phyloP scores from a whole-genome alignment of 2,329 filamentous ascomycete species.

The Elsinoe australis region DNA sequence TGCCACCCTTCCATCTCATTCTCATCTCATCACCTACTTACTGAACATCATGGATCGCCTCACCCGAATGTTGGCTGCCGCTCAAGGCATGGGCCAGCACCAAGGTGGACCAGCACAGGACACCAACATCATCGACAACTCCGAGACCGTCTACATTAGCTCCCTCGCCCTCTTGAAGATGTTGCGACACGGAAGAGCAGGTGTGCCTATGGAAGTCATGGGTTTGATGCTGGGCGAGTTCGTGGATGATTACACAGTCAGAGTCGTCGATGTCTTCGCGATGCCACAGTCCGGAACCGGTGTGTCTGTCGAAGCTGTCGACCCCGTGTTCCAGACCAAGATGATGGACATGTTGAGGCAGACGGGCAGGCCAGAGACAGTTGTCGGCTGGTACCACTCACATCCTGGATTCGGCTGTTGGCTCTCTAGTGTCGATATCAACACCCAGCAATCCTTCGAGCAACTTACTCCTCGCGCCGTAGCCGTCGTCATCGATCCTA shows the following conservation, averaged over 20 bases:
- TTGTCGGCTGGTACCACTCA: slow-evolving; percentile 99
- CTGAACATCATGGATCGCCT: slow-evolving; percentile 69
- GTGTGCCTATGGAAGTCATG: slow-evolving; percentile 99
- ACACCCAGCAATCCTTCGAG: slow-evolving; percentile 99
- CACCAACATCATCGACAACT: slow-evolving; percentile 94
- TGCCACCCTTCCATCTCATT: slow-evolving; percentile 12
- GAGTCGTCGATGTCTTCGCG: slow-evolving; percentile 96
- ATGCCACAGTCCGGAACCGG: slow-evolving; percentile 99
- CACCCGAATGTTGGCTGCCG: slow-evolving; percentile 74
- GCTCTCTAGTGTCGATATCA: slow-evolving; percentile 98
- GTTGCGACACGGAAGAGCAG: slow-evolving; percentile 92
- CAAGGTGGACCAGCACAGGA: slow-evolving; percentile 56
- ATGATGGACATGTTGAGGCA: slow-evolving; percentile 99
- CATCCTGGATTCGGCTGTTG: slow-evolving; percentile 99
- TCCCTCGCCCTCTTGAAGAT: slow-evolving; percentile 96
- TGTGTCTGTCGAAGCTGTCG: slow-evolving; percentile 95
- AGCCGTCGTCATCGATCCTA: slow-evolving; percentile 94
- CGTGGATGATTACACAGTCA: slow-evolving; percentile 96
- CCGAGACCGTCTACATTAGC: slow-evolving; percentile 98
- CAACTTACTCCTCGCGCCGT: slow-evolving; percentile 94
- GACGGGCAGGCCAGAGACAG: slow-evolving; percentile 91
- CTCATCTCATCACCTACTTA: slow-evolving; percentile 12
- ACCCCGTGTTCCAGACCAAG: slow-evolving; percentile 95
- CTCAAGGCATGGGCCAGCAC: slow-evolving; percentile 61
- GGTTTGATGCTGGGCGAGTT: slow-evolving; percentile 98